Evolutionary conservation across 208 protist species (phyloP).

Genomic region (Trypanosoma congolense): DNA sequence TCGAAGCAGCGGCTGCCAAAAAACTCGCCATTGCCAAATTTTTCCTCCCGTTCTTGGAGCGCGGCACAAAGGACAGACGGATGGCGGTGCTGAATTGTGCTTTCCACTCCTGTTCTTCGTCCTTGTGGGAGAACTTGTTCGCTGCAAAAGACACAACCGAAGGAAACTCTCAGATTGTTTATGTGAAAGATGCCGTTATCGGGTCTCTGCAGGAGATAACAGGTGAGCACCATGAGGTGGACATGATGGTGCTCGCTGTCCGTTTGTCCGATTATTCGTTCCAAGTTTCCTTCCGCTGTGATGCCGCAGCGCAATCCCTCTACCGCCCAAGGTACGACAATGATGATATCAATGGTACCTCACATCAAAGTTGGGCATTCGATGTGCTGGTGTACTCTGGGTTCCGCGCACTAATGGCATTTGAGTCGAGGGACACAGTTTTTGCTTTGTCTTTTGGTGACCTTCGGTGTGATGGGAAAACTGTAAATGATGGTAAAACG

Average conservation of each 20-base stretch:
- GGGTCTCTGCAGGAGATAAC: constrained; percentile 18
- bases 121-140: constrained; percentile 19
- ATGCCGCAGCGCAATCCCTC: constrained; percentile 3
- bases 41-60: constrained; percentile 28
- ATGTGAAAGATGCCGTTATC: constrained; percentile 34
- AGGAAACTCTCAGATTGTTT: constrained; percentile 18
- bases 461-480: constrained; percentile 22
- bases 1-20: constrained; percentile 24
- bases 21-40: constrained; percentile 43
- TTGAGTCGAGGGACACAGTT: constrained; percentile 28
- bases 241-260: constrained; percentile 29
- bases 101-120: constrained; percentile 14
- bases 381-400: constrained; percentile 40
- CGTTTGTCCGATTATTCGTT: constrained; percentile 46
- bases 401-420: constrained; percentile 31
- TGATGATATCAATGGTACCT: not conserved
- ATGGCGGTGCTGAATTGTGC: constrained; percentile 18
- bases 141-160: constrained; percentile 1
- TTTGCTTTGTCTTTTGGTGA: constrained; percentile 34
- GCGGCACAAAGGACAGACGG: constrained; percentile 18
- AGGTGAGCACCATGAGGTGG: constrained; percentile 19
- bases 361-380: constrained; percentile 27
- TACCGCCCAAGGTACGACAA: constrained; percentile 15
- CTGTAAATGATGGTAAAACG: constrained; percentile 14
- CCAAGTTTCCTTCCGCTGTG: constrained; percentile 35